These are phyloP conservation scores for Pestalotiopsis fici DNA, from an alignment of 2,329 filamentous ascomycete genomes.

Conservation along the genomic window DNA sequence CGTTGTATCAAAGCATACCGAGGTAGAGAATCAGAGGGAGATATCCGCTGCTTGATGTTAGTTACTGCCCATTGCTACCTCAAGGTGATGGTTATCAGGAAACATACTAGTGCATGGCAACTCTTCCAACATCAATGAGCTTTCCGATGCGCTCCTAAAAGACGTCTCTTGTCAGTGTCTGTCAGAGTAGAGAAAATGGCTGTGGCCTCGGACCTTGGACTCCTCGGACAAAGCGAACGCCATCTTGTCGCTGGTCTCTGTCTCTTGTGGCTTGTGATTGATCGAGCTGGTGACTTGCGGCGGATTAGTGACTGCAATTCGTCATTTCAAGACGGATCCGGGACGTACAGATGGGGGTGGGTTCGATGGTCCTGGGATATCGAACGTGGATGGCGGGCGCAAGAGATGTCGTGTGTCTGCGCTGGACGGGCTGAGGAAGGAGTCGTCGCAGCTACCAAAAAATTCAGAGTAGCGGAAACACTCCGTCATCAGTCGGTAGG, in stretches of 20 bases:
- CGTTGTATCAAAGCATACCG: constrained; percentile 54
- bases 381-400: neutral
- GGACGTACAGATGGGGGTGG: neutral
- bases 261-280: neutral
- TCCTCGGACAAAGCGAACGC: constrained; percentile 80
- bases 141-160: constrained; percentile 92
- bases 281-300: neutral
- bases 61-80: constrained; percentile 14
- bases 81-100: neutral
- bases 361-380: neutral
- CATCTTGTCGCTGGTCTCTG: constrained; percentile 43
- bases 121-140: constrained; percentile 90
- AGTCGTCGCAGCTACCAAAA: constrained; percentile 6
- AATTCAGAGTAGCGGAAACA: constrained; percentile 4
- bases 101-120: constrained; percentile 92
- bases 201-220: constrained; percentile 71
- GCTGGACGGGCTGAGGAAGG: neutral
- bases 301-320: neutral
- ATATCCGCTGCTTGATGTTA: constrained; percentile 72
- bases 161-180: constrained; percentile 14
- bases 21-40: constrained; percentile 96
- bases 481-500: neutral
- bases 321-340: neutral
- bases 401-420: neutral
- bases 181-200: neutral